Percentiles rank a stretch among this genome's conserved stretches.
Evolutionary conservation across 2,329 filamentous ascomycete genomes (phyloP).

Genomic region (Beauveria australis): DNA sequence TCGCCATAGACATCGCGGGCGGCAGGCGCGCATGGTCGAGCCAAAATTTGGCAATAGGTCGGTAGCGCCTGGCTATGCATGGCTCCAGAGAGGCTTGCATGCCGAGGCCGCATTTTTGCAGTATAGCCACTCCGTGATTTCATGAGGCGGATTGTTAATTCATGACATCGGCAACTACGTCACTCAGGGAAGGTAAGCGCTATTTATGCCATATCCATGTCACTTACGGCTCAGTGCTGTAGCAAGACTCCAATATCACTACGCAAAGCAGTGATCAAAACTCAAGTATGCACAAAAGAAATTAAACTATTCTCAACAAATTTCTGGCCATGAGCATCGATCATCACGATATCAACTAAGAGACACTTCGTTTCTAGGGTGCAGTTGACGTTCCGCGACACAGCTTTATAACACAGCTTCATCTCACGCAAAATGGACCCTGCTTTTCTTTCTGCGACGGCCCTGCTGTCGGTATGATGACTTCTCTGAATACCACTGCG

Average conservation of each 20-base stretch:
- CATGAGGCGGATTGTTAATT: neutral
- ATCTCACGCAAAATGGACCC: slow-evolving; percentile 73
- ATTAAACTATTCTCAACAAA: too few relatives aligned
- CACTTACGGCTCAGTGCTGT: neutral
- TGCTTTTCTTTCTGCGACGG: slow-evolving; percentile 95
- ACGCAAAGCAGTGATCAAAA: neutral
- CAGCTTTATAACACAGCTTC: slow-evolving; percentile 54
- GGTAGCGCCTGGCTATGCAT: neutral
- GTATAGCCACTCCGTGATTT: neutral
- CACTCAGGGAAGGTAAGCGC: neutral
- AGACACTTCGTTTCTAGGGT: slow-evolving; percentile 75
- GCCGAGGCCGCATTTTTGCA: too few relatives aligned
- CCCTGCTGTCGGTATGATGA: slow-evolving; percentile 55
- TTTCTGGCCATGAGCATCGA: slow-evolving; percentile 66
- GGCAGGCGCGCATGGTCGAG: neutral
- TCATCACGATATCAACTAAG: slow-evolving; percentile 87
- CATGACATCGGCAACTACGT: neutral
- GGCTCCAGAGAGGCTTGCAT: neutral
- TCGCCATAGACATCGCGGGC: neutral
- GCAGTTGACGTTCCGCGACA: slow-evolving; percentile 79
- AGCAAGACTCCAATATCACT: neutral
- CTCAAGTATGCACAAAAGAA: neutral
- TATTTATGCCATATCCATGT: neutral
- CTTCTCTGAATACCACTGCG: too few relatives aligned
- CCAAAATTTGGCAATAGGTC: neutral